A percentile compares a stretch with the other conserved stretches of the same genome.
Evolutionary conservation across 2,329 filamentous ascomycete genomes (phyloP).

Genomic region (Byssothecium circinans): DNA sequence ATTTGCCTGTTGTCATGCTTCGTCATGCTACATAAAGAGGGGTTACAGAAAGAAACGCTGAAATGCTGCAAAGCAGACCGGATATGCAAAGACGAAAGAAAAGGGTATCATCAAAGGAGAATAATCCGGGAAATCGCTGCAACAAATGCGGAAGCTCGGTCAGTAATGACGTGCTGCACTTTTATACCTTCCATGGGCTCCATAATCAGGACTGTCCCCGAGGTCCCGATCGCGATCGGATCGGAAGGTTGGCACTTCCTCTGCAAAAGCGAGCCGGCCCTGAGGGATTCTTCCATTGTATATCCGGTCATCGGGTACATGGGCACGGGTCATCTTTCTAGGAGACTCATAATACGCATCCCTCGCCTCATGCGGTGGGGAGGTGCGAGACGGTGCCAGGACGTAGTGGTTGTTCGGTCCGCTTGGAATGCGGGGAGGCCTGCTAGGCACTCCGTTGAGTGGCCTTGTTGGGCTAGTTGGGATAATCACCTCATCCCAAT

Average conservation of each 20-base stretch:
- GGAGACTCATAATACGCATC: slow-evolving; percentile 19
- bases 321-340: slow-evolving; percentile 13
- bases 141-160: neutral
- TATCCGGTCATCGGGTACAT: slow-evolving; percentile 15
- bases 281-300: neutral
- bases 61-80: no score
- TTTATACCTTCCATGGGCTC: neutral
- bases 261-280: neutral
- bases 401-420: slow-evolving; percentile 16
- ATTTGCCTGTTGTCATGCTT: no score
- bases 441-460: slow-evolving; percentile 7
- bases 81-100: neutral
- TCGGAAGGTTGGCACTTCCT: neutral
- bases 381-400: slow-evolving; percentile 14
- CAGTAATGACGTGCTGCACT: neutral
- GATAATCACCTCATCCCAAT: slow-evolving; percentile 22
- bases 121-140: neutral
- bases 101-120: slow-evolving; percentile 1
- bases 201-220: neutral
- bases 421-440: slow-evolving; percentile 8
- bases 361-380: slow-evolving; percentile 21
- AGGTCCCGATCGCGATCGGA: neutral
- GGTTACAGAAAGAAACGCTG: no score
- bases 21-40: no score
- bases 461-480: slow-evolving; percentile 28